These are phyloP conservation scores for Pseudogymnoascus sp. DNA, from an alignment of 2,329 filamentous ascomycete species.

Conservation along the genomic window DNA sequence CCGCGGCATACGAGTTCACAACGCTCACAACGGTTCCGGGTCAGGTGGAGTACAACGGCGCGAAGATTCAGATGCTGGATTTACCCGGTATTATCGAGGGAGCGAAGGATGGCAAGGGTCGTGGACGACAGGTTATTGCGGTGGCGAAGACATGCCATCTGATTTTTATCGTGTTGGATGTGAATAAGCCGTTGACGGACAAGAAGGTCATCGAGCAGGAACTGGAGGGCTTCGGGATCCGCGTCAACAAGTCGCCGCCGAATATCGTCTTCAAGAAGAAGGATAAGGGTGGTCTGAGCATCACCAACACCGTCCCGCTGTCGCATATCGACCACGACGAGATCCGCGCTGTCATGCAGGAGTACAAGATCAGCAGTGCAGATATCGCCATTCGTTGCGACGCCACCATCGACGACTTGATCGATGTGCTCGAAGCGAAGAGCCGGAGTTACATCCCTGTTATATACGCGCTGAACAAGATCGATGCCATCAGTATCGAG, in stretches of 20 bases:
- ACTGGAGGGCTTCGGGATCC: constrained; percentile 92
- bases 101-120: constrained; percentile 94
- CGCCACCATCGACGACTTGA: constrained; percentile 92
- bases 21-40: constrained; percentile 95
- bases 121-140: constrained; percentile 96
- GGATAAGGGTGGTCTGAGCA: constrained; percentile 93
- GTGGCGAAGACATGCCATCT: constrained; percentile 98
- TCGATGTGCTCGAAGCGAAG: constrained; percentile 91
- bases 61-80: constrained; percentile 97
- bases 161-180: constrained; percentile 96
- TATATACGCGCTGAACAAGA: constrained; percentile 98
- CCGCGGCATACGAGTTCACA: constrained; percentile 96
- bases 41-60: constrained; percentile 92
- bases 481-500: constrained; percentile 95
- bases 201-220: constrained; percentile 93
- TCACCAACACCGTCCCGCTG: constrained; percentile 88
- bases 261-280: constrained; percentile 99
- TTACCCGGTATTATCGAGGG: constrained; percentile 97
- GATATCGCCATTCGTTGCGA: constrained; percentile 98
- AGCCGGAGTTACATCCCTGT: constrained; percentile 97
- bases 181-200: constrained; percentile 96
- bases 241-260: constrained; percentile 93
- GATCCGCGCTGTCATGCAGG: constrained; percentile 95
- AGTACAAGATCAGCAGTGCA: constrained; percentile 93
- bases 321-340: constrained; percentile 92